Evolutionary conservation across 1,139 yeast species (phyloP).

Genomic region (Pichia sp.): DNA sequence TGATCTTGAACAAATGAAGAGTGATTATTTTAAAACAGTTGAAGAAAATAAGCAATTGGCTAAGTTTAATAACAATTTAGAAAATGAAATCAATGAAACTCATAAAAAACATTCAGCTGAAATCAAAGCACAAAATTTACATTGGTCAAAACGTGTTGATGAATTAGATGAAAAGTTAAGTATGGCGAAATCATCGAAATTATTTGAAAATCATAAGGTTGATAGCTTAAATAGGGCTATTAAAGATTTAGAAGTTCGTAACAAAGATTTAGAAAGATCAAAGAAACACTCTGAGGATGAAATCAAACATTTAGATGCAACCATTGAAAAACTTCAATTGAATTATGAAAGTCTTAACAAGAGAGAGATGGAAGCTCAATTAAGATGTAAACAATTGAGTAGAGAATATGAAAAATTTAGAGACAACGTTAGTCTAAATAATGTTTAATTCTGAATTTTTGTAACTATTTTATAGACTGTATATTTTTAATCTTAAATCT

Average conservation of each 20-base stretch:
- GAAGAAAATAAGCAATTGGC: conserved; percentile 35
- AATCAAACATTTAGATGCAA: conserved; percentile 27
- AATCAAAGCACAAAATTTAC: conserved; percentile 33
- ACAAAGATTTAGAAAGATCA: conserved; percentile 26
- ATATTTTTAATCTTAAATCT: no score
- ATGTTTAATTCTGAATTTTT: no score
- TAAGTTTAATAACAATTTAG: conserved; percentile 33
- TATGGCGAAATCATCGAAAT: conserved; percentile 30
- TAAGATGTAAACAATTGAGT: conserved; percentile 39
- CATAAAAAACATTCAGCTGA: conserved; percentile 25
- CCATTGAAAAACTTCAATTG: conserved; percentile 34
- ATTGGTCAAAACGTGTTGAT: conserved; percentile 32
- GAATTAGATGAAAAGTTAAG: conserved; percentile 32
- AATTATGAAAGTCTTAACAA: conserved; percentile 37
- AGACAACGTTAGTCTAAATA: conserved; percentile 31
- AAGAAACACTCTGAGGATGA: conserved; percentile 28
- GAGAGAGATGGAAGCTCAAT: conserved; percentile 38
- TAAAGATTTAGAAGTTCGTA: conserved; percentile 29
- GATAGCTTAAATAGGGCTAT: conserved; percentile 33
- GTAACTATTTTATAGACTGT: no score
- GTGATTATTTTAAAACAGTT: conserved; percentile 26
- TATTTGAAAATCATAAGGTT: conserved; percentile 37
- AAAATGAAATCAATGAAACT: conserved; percentile 27
- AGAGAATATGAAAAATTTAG: conserved; percentile 48
- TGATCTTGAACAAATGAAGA: conserved; percentile 20